These are phyloP conservation scores for Corniculantispora saksenae DNA, from an alignment of 2,329 filamentous ascomycete genomes.

Conservation along the genomic window DNA sequence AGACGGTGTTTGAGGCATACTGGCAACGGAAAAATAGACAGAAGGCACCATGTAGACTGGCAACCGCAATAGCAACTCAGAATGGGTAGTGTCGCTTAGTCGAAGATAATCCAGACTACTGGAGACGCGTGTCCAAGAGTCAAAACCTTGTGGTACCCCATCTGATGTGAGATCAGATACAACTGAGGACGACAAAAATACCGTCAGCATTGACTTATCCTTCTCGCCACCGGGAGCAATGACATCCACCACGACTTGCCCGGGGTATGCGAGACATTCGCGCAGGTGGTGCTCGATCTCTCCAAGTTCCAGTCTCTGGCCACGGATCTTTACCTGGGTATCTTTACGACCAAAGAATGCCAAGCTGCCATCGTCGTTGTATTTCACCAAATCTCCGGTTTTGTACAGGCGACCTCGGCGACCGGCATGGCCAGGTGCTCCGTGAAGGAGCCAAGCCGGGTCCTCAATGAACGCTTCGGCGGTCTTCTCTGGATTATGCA, in stretches of 20 bases:
- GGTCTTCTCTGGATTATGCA: conserved; percentile 26
- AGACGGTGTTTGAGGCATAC: conserved; percentile 5
- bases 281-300: conserved; percentile 23
- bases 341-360: conserved; percentile 23
- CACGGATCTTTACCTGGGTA: conserved; percentile 24
- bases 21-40: conserved; percentile 4
- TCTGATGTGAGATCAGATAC: neutral
- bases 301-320: conserved; percentile 23
- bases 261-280: neutral
- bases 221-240: neutral
- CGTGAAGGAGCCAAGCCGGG: conserved; percentile 35
- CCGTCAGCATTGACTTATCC: neutral
- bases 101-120: neutral
- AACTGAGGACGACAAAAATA: neutral
- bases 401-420: conserved; percentile 47
- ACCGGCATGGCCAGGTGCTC: conserved; percentile 26
- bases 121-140: neutral
- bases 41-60: conserved; percentile 22
- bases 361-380: conserved; percentile 32
- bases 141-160: neutral
- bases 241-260: neutral
- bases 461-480: conserved; percentile 33
- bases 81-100: too few relatives aligned
- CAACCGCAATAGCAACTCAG: neutral
- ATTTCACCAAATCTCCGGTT: conserved; percentile 53